phyloP scores from a whole-genome alignment of 257 asterid genomes.

The Striga asiatica region DNA sequence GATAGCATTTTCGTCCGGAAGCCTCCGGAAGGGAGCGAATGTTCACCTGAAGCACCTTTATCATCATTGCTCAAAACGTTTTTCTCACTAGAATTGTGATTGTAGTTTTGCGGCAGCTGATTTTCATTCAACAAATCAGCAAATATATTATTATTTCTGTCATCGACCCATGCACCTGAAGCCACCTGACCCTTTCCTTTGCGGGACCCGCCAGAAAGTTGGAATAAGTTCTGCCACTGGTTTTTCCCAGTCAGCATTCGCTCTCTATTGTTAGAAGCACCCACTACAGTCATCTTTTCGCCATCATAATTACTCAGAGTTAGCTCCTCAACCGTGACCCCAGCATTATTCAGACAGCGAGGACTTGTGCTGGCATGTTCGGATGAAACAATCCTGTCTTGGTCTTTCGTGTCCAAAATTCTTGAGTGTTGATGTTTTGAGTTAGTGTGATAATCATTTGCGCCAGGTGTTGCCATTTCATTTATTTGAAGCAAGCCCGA shows the following conservation, averaged over 20 bases:
- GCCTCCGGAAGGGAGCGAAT: slow-evolving; percentile 45
- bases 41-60: slow-evolving; percentile 29
- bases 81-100: slow-evolving; percentile 20
- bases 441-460: slow-evolving; percentile 28
- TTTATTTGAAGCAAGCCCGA: slow-evolving; percentile 44
- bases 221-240: slow-evolving; percentile 36
- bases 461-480: slow-evolving; percentile 59
- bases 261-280: slow-evolving; percentile 44
- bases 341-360: slow-evolving; percentile 56
- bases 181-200: slow-evolving; percentile 44
- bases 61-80: slow-evolving; percentile 27
- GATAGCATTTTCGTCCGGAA: slow-evolving; percentile 71
- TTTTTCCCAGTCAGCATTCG: slow-evolving; percentile 36
- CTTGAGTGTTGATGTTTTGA: slow-evolving; percentile 29
- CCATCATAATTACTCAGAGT: background rate
- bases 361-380: slow-evolving; percentile 85
- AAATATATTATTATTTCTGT: slow-evolving; percentile 32
- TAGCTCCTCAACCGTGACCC: slow-evolving; percentile 7
- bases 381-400: slow-evolving; percentile 69
- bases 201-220: slow-evolving; percentile 34
- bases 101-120: slow-evolving; percentile 22
- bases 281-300: slow-evolving; percentile 39
- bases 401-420: slow-evolving; percentile 39
- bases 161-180: slow-evolving; percentile 45
- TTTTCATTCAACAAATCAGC: slow-evolving; percentile 38